Base-by-base conservation (phyloP, 2,329 filamentous ascomycete genomes). In the Sporothrix humicola region DNA sequence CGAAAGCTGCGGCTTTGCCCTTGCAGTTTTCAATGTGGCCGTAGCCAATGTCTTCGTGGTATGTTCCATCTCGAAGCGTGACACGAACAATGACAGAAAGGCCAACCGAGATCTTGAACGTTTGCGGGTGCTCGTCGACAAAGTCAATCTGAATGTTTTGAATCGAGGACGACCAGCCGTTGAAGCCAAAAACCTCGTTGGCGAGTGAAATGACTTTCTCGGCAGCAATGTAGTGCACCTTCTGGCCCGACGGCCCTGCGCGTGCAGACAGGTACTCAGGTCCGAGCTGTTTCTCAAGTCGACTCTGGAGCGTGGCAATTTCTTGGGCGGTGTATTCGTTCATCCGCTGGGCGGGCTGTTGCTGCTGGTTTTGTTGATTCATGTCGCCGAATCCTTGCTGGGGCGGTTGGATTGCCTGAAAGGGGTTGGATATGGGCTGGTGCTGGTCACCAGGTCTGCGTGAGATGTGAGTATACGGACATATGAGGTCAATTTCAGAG, bases 81-180 rank as follows among this genome's bases (percentile, higher is more conserved):
- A 99, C 92, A 73, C 96, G 90, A 73, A 98, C 91, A 75, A 97
- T 94, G 71, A 98, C 95, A 0, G 94, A 97, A 52, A 99, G 82
- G 0, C 96, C 96, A 50, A 98, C 86, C 76, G 89, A 94, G 78
- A 98, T 90, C 80, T 91, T 95, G 75, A 91, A 88, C 9, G 90
- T 94, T 78, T 91, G 88, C 17, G 90, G 88, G 78, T 92, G 91
- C 82, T 98, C 94, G 79, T 98, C 95, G 75, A 96, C 93, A 82
- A 97, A 98, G 82, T 99, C 96, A 74, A 98, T 93, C 80, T 97
- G 92, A 52, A 98, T 92, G 80, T 97, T 94, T 80, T 95, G 93
- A 74, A 99, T 96, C n/a, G 92, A 92, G 73, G 93, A 97, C 10
- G 93, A 97, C 96, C 96, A 99, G 78, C 95, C 95, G 83, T 98